Evolutionary conservation across 202 grass and related monocot genomes (phyloP), one percentile per base, ranked within the genome.

Genomic region (Carex arenaria): DNA sequence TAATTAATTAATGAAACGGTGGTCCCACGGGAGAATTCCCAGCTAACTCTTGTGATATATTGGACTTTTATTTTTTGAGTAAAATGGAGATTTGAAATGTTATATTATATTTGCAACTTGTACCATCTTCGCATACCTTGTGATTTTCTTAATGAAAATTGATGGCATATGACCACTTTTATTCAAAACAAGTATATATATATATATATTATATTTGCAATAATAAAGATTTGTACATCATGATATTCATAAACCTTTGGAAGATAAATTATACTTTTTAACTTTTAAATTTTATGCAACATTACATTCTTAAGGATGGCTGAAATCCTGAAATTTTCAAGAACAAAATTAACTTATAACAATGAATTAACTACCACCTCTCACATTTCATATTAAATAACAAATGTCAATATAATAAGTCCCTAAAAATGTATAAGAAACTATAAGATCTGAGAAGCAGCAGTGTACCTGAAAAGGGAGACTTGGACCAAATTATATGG

Each of bases 401-500:
- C 32, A 2, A 32, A 40, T 10, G 34, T 31, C 5, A 79, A 79
- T 15, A 32, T 61, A 57, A 79, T 57, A 60, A 79, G 10, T 17
- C 6, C 32, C 53, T 67, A 19, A 45, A 22, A 67, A 40, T 49
- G 26, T 54, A 3, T 28, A 49, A 43, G 28, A 57, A 80, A 61
- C 18, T 32, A 32, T 53, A 34, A 78, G 14, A 85, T 77, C 13
- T 32, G 71, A 34, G 31, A 34, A 87, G 61, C 28, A 71, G 0
- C n/a, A 73, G 2, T 20, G 9, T 87, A 96, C 93, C 93, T 96
- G 87, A 97, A 97, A 38, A 97, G 89, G n/a, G 93, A 97, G 54
- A 97, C 93, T 85, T 97, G 93, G 19, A 97, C 93, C 78, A 97
- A 81, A 88, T 96, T 96, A 68, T 91, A 89, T 4, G 93, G 93